phyloP scores from a whole-genome alignment of 2,329 filamentous ascomycete genomes.

The Fusarium continuum region DNA sequence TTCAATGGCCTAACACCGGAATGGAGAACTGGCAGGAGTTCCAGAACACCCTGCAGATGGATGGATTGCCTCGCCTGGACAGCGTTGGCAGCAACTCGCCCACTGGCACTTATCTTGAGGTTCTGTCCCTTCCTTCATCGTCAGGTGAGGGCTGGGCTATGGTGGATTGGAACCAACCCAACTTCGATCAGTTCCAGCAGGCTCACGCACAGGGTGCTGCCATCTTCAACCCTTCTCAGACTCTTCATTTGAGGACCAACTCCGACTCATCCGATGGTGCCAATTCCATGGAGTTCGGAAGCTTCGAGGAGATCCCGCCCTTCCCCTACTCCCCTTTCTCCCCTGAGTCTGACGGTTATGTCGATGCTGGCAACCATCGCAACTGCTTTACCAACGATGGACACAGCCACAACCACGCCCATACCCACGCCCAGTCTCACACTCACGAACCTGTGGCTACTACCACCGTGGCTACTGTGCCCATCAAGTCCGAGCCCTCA shows the following conservation, averaged over 20 bases:
- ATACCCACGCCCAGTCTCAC: conserved; percentile 13
- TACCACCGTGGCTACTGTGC: conserved; percentile 72
- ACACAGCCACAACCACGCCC: conserved; percentile 55
- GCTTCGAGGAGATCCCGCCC: conserved; percentile 79
- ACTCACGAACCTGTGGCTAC: conserved; percentile 68
- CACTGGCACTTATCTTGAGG: conserved; percentile 75
- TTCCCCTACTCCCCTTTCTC: conserved; percentile 85
- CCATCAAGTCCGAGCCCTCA: conserved; percentile 67
- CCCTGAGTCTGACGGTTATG: conserved; percentile 79
- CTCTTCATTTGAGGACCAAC: conserved; percentile 84
- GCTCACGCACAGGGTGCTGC: conserved; percentile 65
- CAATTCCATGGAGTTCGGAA: conserved; percentile 73
- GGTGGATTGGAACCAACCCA: conserved; percentile 78
- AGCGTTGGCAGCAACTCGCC: conserved; percentile 58
- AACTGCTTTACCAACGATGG: conserved; percentile 69
- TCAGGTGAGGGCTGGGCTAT: conserved; percentile 89
- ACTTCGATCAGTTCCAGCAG: conserved; percentile 67
- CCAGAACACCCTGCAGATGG: conserved; percentile 67
- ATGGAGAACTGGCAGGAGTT: conserved; percentile 85
- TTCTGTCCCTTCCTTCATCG: conserved; percentile 81
- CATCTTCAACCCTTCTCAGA: conserved; percentile 93
- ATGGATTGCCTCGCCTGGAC: conserved; percentile 52
- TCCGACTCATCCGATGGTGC: conserved; percentile 85
- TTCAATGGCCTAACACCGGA: conserved; percentile 68
- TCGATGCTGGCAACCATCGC: conserved; percentile 68